Conservation (phyloP, 192 early-diverging fungal species). For the Phlyctochytrium bullatum region DNA sequence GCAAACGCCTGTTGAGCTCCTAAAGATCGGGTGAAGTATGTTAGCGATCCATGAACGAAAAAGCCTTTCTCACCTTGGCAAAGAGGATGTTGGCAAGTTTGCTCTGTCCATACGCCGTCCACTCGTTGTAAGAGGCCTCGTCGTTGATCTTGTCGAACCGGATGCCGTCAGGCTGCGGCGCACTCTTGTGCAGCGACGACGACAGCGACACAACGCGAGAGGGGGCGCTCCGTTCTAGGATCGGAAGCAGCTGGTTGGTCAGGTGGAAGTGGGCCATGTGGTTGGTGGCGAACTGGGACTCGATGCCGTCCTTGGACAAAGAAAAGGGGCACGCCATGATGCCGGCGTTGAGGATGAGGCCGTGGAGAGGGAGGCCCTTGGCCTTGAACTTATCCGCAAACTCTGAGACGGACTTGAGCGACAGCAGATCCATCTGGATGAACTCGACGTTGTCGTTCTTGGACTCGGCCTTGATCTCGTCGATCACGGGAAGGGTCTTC, state of each 20-base stretch:
- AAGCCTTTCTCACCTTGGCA: conserved; percentile 17
- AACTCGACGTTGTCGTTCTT: conserved; percentile 25
- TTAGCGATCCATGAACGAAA: neutral
- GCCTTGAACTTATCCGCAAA: conserved; percentile 37
- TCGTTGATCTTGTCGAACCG: conserved; percentile 29
- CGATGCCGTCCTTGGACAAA: conserved; percentile 59
- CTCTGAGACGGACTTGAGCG: conserved; percentile 32
- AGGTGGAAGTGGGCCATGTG: conserved; percentile 53
- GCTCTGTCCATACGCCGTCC: conserved; percentile 35
- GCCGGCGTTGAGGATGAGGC: conserved; percentile 68
- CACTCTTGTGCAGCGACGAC: conserved; percentile 14
- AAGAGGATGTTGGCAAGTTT: conserved; percentile 57
- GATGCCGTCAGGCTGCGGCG: conserved; percentile 25
- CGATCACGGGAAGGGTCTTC: conserved; percentile 29
- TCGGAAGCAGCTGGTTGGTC: conserved; percentile 31
- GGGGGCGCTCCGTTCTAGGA: conserved; percentile 13
- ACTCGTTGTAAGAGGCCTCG: conserved; percentile 9
- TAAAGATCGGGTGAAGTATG: no score
- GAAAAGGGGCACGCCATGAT: conserved; percentile 59
- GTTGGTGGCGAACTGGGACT: conserved; percentile 66
- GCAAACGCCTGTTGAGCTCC: conserved; percentile 1
- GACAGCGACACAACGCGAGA: conserved; percentile 39
- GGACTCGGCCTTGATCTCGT: conserved; percentile 23
- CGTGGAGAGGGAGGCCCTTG: conserved; percentile 37
- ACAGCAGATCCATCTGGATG: conserved; percentile 25